Percentiles rank a stretch among this genome's conserved stretches.
phyloP scores from a whole-genome alignment of 208 protist genomes.

The Acanthamoeba pearcei region DNA sequence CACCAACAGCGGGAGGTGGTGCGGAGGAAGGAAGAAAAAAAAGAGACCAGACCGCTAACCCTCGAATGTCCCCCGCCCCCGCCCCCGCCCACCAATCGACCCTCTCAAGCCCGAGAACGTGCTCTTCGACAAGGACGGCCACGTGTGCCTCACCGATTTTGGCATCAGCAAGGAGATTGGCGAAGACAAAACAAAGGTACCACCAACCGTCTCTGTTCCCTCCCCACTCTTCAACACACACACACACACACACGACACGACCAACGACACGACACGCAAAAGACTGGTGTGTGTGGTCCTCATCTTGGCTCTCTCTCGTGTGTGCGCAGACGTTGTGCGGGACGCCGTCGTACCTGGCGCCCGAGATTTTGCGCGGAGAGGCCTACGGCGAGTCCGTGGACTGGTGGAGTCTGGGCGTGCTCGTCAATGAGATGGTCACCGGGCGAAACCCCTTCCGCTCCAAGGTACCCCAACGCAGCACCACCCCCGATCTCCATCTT shows the following conservation, averaged over 20 bases:
- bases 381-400: slow-evolving; percentile 71
- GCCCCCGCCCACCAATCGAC: not conserved
- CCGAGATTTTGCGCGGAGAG: slow-evolving; percentile 57
- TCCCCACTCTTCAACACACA: not conserved
- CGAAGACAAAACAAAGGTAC: slow-evolving; percentile 71
- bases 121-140: slow-evolving; percentile 81
- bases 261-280: not conserved
- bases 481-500: not conserved
- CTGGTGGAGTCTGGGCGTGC: slow-evolving; percentile 70
- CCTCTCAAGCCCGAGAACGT: slow-evolving; percentile 32
- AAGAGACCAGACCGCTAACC: not conserved
- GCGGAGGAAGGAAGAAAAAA: too few relatives aligned
- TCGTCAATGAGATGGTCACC: slow-evolving; percentile 68
- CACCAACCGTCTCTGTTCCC: not conserved
- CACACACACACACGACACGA: too few relatives aligned
- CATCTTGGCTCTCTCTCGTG: not conserved
- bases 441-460: slow-evolving; percentile 45
- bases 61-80: not conserved
- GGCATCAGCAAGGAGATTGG: slow-evolving; percentile 83
- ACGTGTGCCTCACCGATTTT: slow-evolving; percentile 86
- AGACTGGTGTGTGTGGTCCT: not conserved
- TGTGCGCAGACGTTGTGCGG: slow-evolving; percentile 19
- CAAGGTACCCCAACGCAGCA: not conserved
- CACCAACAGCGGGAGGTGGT: too few relatives aligned
- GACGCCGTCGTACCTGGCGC: slow-evolving; percentile 59